Base-by-base conservation (phyloP, 192 early-diverging fungal species). In the Coemansia javaensis region DNA sequence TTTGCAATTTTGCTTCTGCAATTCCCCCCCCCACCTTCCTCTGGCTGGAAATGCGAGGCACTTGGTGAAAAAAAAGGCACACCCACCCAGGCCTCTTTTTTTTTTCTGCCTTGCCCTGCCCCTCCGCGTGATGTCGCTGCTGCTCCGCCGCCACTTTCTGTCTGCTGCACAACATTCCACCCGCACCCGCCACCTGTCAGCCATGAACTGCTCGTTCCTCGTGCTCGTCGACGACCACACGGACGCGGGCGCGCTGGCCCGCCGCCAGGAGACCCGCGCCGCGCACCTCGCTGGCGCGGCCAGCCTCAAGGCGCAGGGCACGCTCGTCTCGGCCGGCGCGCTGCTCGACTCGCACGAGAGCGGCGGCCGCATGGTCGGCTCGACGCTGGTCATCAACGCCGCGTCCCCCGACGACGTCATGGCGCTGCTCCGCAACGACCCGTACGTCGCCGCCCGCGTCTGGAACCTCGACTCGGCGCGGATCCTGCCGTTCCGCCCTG, bases 281-380 rank as follows among this genome's bases (percentile, higher is more conserved):
- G 42, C 37, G 22, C 83, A 85, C 36, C 40, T 85, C 18, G 66
- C 36, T 6, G 56, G 52, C 2, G 75, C 77, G 1, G 41, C 47
- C 11, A 49, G 43, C 14, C 39, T 52, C 13, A 61, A 63, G 27
- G 45, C 63, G 21, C 37, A 22, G 5, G 77, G 76, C n/a, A 10
- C 40, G 1, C 27, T 79, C 2, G 43, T 80, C 6, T 44, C 57
- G 1, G 82, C 73, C 20, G 82, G 82, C 10, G 79, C 79, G 1
- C 50, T 79, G 9, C 52, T 85, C 20, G 61, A 77, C 24, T 66
- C 72, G n/a, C 73, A 78, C 46, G 61, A 72, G 20, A 32, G 15
- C 5, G 59, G 77, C 30, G 67, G 71, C 28, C 82, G 82, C 78
- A 41, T 79, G 21, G n/a, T n/a, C n/a, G 79, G 81, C 17, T 78